phyloP scores from a whole-genome alignment of 1,284 basidiomycete genomes.

The Trichosporon sp. region DNA sequence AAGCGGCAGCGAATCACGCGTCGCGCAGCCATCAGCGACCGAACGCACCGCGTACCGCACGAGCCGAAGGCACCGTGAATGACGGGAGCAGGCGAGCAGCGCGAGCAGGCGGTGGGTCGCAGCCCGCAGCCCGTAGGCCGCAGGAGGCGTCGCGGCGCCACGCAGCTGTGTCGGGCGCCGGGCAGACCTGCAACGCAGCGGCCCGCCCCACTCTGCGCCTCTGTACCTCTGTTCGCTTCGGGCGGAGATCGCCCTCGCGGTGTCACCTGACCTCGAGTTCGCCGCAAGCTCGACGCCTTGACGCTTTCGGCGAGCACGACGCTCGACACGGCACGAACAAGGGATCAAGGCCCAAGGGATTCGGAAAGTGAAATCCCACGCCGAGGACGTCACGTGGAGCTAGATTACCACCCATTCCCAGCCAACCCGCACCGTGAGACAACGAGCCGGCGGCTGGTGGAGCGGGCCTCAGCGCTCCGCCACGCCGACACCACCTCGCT shows the following conservation, averaged over 20 bases:
- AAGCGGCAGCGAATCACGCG: neutral
- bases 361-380: neutral
- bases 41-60: neutral
- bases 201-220: neutral
- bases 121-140: too few relatives aligned
- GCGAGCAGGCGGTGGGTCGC: too few relatives aligned
- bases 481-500: neutral
- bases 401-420: neutral
- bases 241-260: neutral
- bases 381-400: neutral
- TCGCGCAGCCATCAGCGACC: neutral
- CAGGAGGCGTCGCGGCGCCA: neutral
- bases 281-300: neutral
- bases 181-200: neutral
- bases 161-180: neutral
- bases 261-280: neutral
- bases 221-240: neutral
- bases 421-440: neutral
- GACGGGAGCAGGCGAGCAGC: neutral
- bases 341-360: too few relatives aligned
- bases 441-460: neutral
- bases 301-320: neutral
- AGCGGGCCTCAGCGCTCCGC: neutral
- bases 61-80: neutral
- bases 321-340: too few relatives aligned